phyloP scores from a whole-genome alignment of 148 eudicot species.

The Camellia japonica region DNA sequence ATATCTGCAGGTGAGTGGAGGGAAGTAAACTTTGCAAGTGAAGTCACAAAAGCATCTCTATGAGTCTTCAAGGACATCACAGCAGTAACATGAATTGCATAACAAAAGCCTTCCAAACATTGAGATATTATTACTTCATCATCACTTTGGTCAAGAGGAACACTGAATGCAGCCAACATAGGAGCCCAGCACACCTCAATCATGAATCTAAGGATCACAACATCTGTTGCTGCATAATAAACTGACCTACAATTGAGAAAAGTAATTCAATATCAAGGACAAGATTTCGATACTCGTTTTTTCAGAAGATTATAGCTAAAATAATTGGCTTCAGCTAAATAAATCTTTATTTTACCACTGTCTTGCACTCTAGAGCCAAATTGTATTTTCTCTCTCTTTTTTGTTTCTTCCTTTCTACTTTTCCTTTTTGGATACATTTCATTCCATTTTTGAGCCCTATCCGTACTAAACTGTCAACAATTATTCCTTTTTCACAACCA shows the following conservation, averaged over 20 bases:
- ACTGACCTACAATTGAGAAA: conserved; percentile 79
- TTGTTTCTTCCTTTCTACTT: background rate
- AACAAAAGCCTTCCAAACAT: conserved; percentile 90
- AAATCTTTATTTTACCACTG: too few species aligned
- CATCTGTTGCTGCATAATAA: conserved; percentile 98
- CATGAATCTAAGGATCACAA: conserved; percentile 94
- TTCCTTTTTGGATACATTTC: background rate
- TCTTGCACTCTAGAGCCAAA: background rate
- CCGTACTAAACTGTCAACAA: background rate
- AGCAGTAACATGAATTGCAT: conserved; percentile 94
- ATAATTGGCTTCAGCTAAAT: too few species aligned
- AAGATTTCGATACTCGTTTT: conserved; percentile 2
- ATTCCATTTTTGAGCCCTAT: background rate
- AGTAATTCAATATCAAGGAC: conserved; percentile 22
- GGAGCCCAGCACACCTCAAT: conserved; percentile 99
- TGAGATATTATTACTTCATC: conserved; percentile 71
- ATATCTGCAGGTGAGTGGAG: conserved; percentile 52
- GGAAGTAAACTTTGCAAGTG: conserved; percentile 65
- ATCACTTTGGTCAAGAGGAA: conserved; percentile 97
- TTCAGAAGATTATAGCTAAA: background rate
- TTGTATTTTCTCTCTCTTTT: background rate
- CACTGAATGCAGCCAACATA: conserved; percentile 99
- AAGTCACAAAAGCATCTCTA: conserved; percentile 87
- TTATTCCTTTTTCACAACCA: background rate
- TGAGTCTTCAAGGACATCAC: conserved; percentile 99